Conservation (phyloP, 306 rosid species). For the Sphenostylis stenocarpa region DNA sequence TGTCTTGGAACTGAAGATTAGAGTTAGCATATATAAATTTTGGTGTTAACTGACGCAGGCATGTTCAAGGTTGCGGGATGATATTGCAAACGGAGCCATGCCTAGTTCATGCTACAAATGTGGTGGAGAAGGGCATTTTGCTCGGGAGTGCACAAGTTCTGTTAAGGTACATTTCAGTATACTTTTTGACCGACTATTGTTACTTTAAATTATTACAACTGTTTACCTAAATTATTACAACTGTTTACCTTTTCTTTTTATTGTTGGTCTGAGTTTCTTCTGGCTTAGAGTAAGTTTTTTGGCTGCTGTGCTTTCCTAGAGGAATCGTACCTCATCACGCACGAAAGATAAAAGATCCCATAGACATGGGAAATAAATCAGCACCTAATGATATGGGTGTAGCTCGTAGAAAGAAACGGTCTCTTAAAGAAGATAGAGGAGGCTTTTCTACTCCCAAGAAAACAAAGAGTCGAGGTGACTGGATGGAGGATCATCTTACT, state of each 20-base stretch:
- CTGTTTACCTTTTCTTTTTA: not conserved
- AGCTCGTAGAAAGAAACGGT: slow-evolving; percentile 48
- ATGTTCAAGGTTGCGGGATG: slow-evolving; percentile 57
- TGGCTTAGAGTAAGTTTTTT: slow-evolving; percentile 1
- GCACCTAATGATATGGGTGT: slow-evolving; percentile 56
- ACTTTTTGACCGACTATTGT: not conserved
- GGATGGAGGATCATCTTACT: slow-evolving; percentile 49
- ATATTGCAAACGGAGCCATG: slow-evolving; percentile 43
- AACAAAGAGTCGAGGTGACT: slow-evolving; percentile 51
- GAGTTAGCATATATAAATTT: not conserved
- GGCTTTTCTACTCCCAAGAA: slow-evolving; percentile 43
- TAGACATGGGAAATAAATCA: slow-evolving; percentile 49
- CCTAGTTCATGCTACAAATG: slow-evolving; percentile 75
- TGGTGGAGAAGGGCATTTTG: slow-evolving; percentile 88
- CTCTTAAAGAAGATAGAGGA: slow-evolving; percentile 42
- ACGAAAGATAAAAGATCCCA: slow-evolving; percentile 41
- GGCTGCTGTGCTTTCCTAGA: slow-evolving; percentile 30
- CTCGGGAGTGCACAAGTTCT: slow-evolving; percentile 72
- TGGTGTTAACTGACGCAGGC: slow-evolving; percentile 47
- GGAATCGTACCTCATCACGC: slow-evolving; percentile 43
- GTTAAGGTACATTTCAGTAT: slow-evolving; percentile 44
- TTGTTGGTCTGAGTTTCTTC: not conserved
- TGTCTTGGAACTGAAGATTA: not conserved
- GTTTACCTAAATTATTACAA: not conserved
- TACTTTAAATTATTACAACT: not conserved